These are phyloP conservation scores for Dipteronia dyeriana DNA, from an alignment of 345 rosid species.

Conservation along the genomic window DNA sequence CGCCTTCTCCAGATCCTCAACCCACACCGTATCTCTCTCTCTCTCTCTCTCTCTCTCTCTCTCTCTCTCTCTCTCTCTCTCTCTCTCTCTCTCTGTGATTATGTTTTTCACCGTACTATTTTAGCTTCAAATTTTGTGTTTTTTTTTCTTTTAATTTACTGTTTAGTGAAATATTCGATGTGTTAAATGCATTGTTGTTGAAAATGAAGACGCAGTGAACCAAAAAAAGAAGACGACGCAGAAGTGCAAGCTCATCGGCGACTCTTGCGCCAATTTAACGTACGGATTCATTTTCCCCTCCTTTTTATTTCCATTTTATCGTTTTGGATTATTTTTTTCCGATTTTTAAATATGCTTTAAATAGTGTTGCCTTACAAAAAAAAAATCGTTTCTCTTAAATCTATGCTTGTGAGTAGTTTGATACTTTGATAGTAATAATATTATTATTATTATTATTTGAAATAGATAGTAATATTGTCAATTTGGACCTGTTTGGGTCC, in stretches of 20 bases:
- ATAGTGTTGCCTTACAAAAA: neutral
- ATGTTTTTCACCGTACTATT: neutral
- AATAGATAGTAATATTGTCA: neutral
- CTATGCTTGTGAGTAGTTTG: too few relatives aligned
- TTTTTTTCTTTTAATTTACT: neutral
- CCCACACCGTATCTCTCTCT: neutral
- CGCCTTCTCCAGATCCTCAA: neutral
- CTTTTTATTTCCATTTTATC: neutral
- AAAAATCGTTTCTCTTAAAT: too few relatives aligned
- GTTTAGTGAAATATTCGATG: neutral
- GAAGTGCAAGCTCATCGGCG: slow-evolving; percentile 43
- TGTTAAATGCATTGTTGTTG: neutral
- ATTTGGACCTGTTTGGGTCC: neutral
- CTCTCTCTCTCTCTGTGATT: neutral
- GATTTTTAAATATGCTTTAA: neutral
- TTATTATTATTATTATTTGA: too few relatives aligned
- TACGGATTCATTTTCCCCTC: slow-evolving; percentile 13
- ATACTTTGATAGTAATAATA: too few relatives aligned
- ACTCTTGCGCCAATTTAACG: slow-evolving; percentile 52
- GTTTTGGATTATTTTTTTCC: neutral
- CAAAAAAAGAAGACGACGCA: slow-evolving; percentile 35
- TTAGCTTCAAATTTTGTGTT: neutral
- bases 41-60: neutral
- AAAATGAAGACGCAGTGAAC: slow-evolving; percentile 32
- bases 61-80: neutral